Percentiles rank a stretch among this genome's conserved stretches.
Evolutionary conservation across 164 flowering plant species (phyloP).

Genomic region (Platanus orientalis): DNA sequence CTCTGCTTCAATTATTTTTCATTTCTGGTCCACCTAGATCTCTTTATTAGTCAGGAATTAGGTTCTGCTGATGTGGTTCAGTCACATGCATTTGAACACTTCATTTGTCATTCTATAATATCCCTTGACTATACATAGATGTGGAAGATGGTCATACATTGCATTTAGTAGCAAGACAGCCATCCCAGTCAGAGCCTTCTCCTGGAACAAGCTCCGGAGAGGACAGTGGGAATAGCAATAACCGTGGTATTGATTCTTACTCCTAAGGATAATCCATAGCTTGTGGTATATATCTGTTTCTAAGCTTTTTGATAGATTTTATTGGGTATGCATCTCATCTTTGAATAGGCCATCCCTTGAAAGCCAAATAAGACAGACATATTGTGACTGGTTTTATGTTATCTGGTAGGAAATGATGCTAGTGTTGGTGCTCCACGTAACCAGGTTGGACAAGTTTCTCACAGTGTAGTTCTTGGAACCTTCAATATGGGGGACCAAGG

Average conservation of each 20-base stretch:
- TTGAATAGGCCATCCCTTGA: not conserved
- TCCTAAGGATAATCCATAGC: not conserved
- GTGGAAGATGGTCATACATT: slow-evolving; percentile 89
- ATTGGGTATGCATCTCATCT: not conserved
- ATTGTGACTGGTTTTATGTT: no score
- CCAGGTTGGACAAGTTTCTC: slow-evolving; percentile 82
- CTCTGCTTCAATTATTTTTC: no score
- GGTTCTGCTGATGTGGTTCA: not conserved
- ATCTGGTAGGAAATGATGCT: slow-evolving; percentile 54
- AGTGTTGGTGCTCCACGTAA: slow-evolving; percentile 45
- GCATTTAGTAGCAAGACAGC: slow-evolving; percentile 89
- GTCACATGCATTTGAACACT: not conserved
- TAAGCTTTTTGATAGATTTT: not conserved
- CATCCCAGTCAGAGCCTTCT: slow-evolving; percentile 50
- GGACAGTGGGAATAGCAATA: slow-evolving; percentile 31
- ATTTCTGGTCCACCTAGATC: no score
- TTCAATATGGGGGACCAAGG: slow-evolving; percentile 83
- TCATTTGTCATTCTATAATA: not conserved
- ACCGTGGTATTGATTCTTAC: slow-evolving; percentile 33
- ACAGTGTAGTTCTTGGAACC: slow-evolving; percentile 89
- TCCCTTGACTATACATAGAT: slow-evolving; percentile 51
- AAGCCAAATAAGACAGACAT: no score
- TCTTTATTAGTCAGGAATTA: no score
- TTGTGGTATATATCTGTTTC: slow-evolving; percentile 2
- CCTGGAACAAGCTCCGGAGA: slow-evolving; percentile 46